Conservation (phyloP, 2,329 filamentous ascomycete species). For the Cladosporium sp. region DNA sequence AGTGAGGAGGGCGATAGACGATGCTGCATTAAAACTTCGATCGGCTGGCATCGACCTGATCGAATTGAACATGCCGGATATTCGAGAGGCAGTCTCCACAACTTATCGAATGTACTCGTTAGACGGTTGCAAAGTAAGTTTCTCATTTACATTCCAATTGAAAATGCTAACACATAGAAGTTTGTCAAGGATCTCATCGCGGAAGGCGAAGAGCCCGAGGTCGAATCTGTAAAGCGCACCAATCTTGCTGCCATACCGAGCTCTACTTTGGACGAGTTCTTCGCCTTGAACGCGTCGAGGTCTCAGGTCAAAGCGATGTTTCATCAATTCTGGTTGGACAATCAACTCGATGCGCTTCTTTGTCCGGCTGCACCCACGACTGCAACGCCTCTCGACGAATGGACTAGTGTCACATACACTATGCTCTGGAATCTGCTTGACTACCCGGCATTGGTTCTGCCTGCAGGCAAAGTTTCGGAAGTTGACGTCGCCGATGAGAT, state of each 20-base stretch:
- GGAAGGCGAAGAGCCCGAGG: slow-evolving; percentile 18
- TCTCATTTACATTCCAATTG: neutral
- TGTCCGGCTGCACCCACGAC: slow-evolving; percentile 53
- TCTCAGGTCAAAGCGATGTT: slow-evolving; percentile 14
- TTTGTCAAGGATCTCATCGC: slow-evolving; percentile 16
- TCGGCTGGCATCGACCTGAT: slow-evolving; percentile 18
- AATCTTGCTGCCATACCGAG: slow-evolving; percentile 20
- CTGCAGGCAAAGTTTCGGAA: slow-evolving; percentile 43
- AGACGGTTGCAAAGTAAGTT: slow-evolving; percentile 6
- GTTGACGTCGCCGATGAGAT: slow-evolving; percentile 38
- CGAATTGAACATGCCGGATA: slow-evolving; percentile 17
- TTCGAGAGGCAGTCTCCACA: slow-evolving; percentile 14
- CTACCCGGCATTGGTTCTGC: slow-evolving; percentile 60
- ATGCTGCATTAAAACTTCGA: slow-evolving; percentile 16
- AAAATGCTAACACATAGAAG: slow-evolving; percentile 2
- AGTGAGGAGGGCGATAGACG: slow-evolving; percentile 18
- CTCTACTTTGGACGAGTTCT: slow-evolving; percentile 17
- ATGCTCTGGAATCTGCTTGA: slow-evolving; percentile 64
- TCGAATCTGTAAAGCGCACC: slow-evolving; percentile 19
- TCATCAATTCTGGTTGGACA: slow-evolving; percentile 15
- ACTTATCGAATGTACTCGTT: slow-evolving; percentile 17
- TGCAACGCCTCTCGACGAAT: slow-evolving; percentile 49
- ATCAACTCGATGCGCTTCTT: slow-evolving; percentile 53
- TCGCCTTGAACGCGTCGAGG: slow-evolving; percentile 17
- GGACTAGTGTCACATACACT: slow-evolving; percentile 46